These are phyloP conservation scores for Guadua angustifolia DNA, from an alignment of 176 grass and related monocot genomes.

Conservation along the genomic window DNA sequence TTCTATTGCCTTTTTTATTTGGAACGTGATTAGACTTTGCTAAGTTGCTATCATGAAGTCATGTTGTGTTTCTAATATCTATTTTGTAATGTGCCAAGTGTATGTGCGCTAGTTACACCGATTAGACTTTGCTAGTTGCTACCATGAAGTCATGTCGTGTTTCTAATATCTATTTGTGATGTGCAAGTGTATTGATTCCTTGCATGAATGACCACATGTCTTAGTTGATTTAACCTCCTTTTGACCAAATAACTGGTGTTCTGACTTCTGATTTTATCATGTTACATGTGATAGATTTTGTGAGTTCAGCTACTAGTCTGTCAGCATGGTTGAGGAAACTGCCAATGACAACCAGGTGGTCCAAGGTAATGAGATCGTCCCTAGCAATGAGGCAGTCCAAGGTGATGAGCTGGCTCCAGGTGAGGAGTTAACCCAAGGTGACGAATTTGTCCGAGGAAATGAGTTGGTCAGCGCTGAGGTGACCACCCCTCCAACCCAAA, in stretches of 20 bases:
- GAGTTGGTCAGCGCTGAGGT: constrained; percentile 37
- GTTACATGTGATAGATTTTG: constrained; percentile 10
- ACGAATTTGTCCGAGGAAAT: constrained; percentile 24
- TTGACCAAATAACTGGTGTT: background rate
- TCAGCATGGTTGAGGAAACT: constrained; percentile 43
- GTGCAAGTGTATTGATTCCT: background rate
- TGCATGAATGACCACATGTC: background rate
- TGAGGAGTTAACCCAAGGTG: constrained; percentile 28
- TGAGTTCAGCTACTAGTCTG: background rate
- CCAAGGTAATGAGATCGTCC: constrained; percentile 26
- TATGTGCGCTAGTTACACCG: background rate
- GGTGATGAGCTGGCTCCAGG: constrained; percentile 23
- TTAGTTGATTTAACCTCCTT: background rate
- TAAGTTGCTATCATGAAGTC: background rate
- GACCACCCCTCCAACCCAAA: constrained; percentile 26
- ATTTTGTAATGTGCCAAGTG: background rate
- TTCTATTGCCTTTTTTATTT: background rate
- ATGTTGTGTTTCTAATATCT: background rate
- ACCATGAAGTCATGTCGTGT: background rate
- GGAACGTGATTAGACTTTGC: background rate
- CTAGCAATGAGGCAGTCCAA: constrained; percentile 26
- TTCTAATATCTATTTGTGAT: background rate
- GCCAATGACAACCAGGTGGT: constrained; percentile 34
- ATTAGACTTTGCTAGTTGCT: background rate
- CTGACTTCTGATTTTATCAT: constrained; percentile 7